Conservation (phyloP, 1,284 basidiomycete genomes). For the Golubevia sp. region DNA sequence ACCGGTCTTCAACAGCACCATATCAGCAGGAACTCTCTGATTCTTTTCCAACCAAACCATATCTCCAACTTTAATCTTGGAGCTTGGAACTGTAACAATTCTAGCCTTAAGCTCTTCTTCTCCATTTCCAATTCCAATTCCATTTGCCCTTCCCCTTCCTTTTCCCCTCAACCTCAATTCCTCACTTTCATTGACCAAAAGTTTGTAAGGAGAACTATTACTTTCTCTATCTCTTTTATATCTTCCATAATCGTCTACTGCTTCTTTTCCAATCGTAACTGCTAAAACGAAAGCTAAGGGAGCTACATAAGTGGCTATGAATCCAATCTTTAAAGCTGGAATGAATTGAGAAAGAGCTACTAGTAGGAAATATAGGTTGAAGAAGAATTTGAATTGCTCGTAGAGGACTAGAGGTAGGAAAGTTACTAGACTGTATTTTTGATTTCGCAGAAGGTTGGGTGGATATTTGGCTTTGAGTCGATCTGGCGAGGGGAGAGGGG, state of each 20-base stretch:
- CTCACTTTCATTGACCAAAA: constrained; percentile 67
- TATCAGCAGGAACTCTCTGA: constrained; percentile 92
- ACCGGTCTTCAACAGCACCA: constrained; percentile 83
- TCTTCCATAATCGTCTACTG: constrained; percentile 94
- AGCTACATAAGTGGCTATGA: constrained; percentile 93
- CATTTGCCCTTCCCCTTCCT: not conserved
- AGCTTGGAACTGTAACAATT: constrained; percentile 69
- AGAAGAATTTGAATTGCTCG: constrained; percentile 99
- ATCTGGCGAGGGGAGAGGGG: not conserved
- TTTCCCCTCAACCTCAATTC: not conserved
- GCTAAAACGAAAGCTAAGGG: constrained; percentile 91
- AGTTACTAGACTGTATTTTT: constrained; percentile 93
- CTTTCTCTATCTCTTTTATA: constrained; percentile 88
- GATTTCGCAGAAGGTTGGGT: constrained; percentile 89
- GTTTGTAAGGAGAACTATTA: constrained; percentile 87
- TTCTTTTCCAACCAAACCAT: constrained; percentile 93
- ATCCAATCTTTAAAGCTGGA: constrained; percentile 96
- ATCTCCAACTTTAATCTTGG: constrained; percentile 86
- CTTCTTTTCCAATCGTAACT: constrained; percentile 98
- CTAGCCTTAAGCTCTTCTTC: constrained; percentile 6
- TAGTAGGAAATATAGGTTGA: constrained; percentile 97
- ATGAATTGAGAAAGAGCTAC: constrained; percentile 96
- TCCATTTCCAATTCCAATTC: not conserved
- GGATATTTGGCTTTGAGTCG: constrained; percentile 60
- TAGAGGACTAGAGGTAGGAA: constrained; percentile 97